A percentile compares a stretch with the other conserved stretches of the same genome.
These are phyloP conservation scores for Pterocarpus santalinus DNA, from an alignment of 306 rosid species.

Conservation along the genomic window DNA sequence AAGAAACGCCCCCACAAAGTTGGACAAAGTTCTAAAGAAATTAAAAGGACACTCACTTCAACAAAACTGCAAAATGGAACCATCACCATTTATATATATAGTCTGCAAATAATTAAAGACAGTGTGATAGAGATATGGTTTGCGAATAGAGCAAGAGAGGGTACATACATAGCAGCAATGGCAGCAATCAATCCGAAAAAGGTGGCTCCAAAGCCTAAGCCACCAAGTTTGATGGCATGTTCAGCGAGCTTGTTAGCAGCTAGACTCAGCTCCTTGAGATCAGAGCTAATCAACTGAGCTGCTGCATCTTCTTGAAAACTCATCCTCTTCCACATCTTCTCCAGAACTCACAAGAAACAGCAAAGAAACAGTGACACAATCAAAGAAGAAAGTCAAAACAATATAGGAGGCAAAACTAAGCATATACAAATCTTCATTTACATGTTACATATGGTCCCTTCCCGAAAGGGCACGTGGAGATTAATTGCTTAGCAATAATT, in stretches of 20 bases:
- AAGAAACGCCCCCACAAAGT: neutral
- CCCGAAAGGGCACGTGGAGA: conserved; percentile 23
- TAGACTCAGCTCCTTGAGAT: conserved; percentile 62
- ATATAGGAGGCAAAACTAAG: neutral
- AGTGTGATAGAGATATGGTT: neutral
- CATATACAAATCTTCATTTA: neutral
- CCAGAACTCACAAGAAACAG: neutral
- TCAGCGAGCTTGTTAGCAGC: conserved; percentile 65
- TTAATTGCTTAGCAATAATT: neutral
- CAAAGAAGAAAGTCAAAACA: neutral
- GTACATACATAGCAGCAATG: conserved; percentile 75
- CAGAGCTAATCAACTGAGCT: conserved; percentile 57
- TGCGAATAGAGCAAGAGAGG: neutral
- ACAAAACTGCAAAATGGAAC: neutral
- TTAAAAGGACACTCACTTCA: neutral
- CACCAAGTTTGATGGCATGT: conserved; percentile 68
- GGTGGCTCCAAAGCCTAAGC: conserved; percentile 68
- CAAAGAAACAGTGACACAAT: neutral
- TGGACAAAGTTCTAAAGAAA: neutral
- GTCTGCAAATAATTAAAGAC: too few relatives aligned
- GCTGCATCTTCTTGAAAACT: conserved; percentile 48
- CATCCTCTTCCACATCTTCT: conserved; percentile 41
- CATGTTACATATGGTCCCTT: neutral
- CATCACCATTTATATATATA: too few relatives aligned
- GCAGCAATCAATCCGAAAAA: conserved; percentile 78